A percentile compares a stretch with the other conserved stretches of the same genome.
Evolutionary conservation across 192 early-diverging fungal species (phyloP).

Genomic region (Phlyctochytrium arcticum): DNA sequence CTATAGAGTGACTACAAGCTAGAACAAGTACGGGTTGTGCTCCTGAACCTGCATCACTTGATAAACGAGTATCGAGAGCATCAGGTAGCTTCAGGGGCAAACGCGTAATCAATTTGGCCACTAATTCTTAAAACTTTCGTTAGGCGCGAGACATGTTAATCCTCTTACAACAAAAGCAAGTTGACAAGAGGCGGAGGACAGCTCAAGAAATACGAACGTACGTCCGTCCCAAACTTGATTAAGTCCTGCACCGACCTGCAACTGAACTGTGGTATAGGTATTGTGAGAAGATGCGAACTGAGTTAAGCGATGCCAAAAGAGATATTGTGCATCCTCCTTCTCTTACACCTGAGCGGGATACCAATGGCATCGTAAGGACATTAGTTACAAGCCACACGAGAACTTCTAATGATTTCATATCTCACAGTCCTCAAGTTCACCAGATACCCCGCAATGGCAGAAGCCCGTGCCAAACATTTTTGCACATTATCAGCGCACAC

Average conservation of each 20-base stretch:
- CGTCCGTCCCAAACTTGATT: neutral
- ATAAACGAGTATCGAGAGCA: slow-evolving; percentile 80
- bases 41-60: slow-evolving; percentile 79
- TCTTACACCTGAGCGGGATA: too few relatives aligned
- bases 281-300: neutral
- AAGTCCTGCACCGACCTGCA: neutral
- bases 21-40: slow-evolving; percentile 63
- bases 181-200: neutral
- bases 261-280: neutral
- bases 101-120: neutral
- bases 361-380: too few relatives aligned
- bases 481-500: neutral
- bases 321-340: neutral
- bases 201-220: neutral
- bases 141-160: slow-evolving; percentile 13
- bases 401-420: too few relatives aligned
- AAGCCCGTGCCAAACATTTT: too few relatives aligned
- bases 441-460: too few relatives aligned
- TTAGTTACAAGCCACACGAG: too few relatives aligned
- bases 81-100: slow-evolving; percentile 46
- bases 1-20: slow-evolving; percentile 32
- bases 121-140: neutral
- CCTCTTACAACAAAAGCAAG: slow-evolving; percentile 4
- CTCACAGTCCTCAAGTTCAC: too few relatives aligned
- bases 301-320: neutral